phyloP scores from a whole-genome alignment of 2,329 filamentous ascomycete species.

The Xylaria sp. region DNA sequence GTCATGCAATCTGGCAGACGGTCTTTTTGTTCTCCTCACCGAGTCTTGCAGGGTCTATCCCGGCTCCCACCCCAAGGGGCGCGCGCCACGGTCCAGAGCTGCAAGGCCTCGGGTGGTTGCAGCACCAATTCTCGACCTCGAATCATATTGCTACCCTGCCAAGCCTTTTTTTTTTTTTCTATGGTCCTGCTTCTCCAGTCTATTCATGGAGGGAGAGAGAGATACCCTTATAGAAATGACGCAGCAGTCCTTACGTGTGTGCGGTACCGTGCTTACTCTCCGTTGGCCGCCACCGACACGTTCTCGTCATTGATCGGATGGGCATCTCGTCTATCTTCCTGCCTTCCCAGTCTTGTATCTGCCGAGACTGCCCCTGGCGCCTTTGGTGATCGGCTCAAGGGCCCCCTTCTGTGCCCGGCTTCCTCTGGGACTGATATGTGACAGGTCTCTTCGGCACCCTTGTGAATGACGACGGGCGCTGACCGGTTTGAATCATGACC shows the following conservation, averaged over 20 bases:
- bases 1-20: constrained; percentile 28
- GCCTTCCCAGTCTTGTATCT: constrained; percentile 16
- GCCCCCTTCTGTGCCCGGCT: constrained; percentile 16
- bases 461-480: background rate
- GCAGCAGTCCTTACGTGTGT: background rate
- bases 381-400: constrained; percentile 12
- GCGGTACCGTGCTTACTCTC: constrained; percentile 6
- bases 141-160: constrained; percentile 17
- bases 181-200: too few species aligned
- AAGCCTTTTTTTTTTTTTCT: too few species aligned
- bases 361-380: constrained; percentile 5
- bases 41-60: constrained; percentile 25
- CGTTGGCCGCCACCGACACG: constrained; percentile 9
- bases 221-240: background rate
- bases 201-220: background rate
- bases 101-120: constrained; percentile 20
- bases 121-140: constrained; percentile 22
- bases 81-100: constrained; percentile 23
- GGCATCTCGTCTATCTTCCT: constrained; percentile 7
- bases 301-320: constrained; percentile 11
- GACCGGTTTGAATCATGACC: background rate
- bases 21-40: constrained; percentile 17
- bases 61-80: constrained; percentile 20
- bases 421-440: constrained; percentile 23
- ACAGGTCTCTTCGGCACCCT: constrained; percentile 15